Evolutionary conservation across 163 green algal species (phyloP).

Genomic region (Chloroidium sp.): DNA sequence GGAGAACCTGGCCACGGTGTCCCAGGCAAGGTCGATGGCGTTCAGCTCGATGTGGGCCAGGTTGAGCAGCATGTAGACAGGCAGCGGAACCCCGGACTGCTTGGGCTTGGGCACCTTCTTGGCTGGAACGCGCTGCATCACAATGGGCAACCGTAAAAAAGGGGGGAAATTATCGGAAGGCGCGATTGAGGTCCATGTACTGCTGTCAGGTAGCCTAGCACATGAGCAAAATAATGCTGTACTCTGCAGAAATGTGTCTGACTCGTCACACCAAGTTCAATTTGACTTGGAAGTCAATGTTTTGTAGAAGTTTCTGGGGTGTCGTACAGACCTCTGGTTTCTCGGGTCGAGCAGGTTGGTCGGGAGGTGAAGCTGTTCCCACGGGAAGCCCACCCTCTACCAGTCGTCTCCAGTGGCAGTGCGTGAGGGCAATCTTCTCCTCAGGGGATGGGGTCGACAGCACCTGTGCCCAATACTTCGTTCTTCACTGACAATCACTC

Average conservation of each 20-base stretch:
- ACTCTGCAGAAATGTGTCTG: too few relatives aligned
- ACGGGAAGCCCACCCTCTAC: slow-evolving; percentile 27
- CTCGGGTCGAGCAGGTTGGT: slow-evolving; percentile 30
- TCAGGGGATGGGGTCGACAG: slow-evolving; percentile 47
- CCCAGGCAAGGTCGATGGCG: slow-evolving; percentile 87
- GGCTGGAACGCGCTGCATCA: slow-evolving; percentile 35
- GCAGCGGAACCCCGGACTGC: slow-evolving; percentile 40
- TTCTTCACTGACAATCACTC: too few relatives aligned
- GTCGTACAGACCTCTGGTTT: slow-evolving; percentile 16
- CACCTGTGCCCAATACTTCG: slow-evolving; percentile 22
- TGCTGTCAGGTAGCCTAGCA: too few relatives aligned
- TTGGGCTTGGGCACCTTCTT: slow-evolving; percentile 43
- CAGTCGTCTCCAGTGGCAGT: slow-evolving; percentile 49
- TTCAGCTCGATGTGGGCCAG: slow-evolving; percentile 72
- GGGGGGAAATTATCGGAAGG: too few relatives aligned
- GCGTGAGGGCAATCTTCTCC: slow-evolving; percentile 55
- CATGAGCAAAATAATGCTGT: too few relatives aligned
- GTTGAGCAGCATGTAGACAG: slow-evolving; percentile 75
- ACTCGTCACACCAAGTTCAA: neutral
- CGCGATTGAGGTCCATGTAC: too few relatives aligned
- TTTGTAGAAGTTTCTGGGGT: neutral
- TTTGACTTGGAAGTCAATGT: neutral
- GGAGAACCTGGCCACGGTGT: slow-evolving; percentile 80
- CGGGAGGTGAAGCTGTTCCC: slow-evolving; percentile 1
- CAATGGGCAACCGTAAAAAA: neutral